Percentiles rank a stretch among this genome's conserved stretches.
phyloP scores from a whole-genome alignment of 1,139 yeast species.

The Yamadazyma diddensiae region DNA sequence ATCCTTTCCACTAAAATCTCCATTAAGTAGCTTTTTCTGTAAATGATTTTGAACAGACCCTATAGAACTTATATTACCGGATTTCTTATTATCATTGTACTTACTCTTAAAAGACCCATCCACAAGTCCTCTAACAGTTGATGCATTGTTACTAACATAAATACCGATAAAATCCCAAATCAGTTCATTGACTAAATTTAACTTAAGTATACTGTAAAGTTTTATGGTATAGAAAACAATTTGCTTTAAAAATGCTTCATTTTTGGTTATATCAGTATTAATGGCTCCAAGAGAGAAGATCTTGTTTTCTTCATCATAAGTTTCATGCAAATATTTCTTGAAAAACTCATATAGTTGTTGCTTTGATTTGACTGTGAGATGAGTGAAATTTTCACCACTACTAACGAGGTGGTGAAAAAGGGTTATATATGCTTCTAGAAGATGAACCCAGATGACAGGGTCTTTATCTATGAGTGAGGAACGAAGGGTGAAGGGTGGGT shows the following conservation, averaged over 20 bases:
- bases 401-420: conserved; percentile 46
- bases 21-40: conserved; percentile 39
- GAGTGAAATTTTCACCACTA: conserved; percentile 25
- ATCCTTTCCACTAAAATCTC: conserved; percentile 43
- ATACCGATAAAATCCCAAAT: conserved; percentile 61
- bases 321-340: conserved; percentile 56
- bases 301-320: conserved; percentile 55
- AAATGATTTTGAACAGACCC: conserved; percentile 44
- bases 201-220: conserved; percentile 49
- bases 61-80: conserved; percentile 49
- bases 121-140: conserved; percentile 49
- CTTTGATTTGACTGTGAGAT: conserved; percentile 49
- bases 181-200: conserved; percentile 55
- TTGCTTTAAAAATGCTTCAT: conserved; percentile 45
- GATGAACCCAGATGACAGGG: conserved; percentile 78
- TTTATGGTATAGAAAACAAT: conserved; percentile 54
- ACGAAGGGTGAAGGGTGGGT: conserved; percentile 69
- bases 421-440: conserved; percentile 58
- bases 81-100: conserved; percentile 47
- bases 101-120: conserved; percentile 51
- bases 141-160: conserved; percentile 46
- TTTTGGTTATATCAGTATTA: conserved; percentile 61
- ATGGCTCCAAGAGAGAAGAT: conserved; percentile 67
- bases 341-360: conserved; percentile 59
- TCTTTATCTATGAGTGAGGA: conserved; percentile 75